Evolutionary conservation across 2,329 filamentous ascomycete genomes (phyloP), one percentile per base, ranked within the genome.

Genomic region (Trichophyton verrucosum): DNA sequence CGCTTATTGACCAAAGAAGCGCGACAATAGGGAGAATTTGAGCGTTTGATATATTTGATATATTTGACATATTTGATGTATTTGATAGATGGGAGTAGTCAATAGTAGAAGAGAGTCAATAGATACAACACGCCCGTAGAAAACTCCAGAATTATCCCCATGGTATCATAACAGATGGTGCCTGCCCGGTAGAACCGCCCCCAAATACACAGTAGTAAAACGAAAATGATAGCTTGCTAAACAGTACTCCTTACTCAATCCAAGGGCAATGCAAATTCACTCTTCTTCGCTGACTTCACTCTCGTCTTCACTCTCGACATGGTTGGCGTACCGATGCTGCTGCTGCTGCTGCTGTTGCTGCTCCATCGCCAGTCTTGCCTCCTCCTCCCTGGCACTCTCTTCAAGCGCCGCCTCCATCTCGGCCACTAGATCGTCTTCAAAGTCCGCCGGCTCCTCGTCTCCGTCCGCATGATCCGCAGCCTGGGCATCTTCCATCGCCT

Each of bases 261-360:
- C 22, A 51, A 53, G n/a, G 27, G 27, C 13, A n/a, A 53, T 30
- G n/a, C 22, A 33, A 11, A 47, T 22, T 71, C 64, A 86, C 68
- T 86, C 84, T 69, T 86, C 84, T 69, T 86, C 84, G 65, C 84
- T 86, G 60, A 86, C 60, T 66, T 85, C 82, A 65, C 83, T 86
- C 70, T 86, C 83, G 59, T 77, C 73, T 17, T 83, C 82, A 40
- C 76, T 80, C 24, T 67, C 65, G 49, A 63, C 36, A 38, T 63
- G 63, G 15, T 57, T 63, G 47, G 60, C 49, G 27, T 73, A 73
- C 33, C 68, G 69, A 40, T 70, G 68, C 22, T 69, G 22, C 2
- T 24, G 22, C 22, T 70, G 68, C 22, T 69, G 33, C 2, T 38
- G 69, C 42, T 70, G 68, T 22, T 69, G 63, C 6, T 67, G 63